phyloP scores from a whole-genome alignment of 208 protist species.

The Leishmania tropica region DNA sequence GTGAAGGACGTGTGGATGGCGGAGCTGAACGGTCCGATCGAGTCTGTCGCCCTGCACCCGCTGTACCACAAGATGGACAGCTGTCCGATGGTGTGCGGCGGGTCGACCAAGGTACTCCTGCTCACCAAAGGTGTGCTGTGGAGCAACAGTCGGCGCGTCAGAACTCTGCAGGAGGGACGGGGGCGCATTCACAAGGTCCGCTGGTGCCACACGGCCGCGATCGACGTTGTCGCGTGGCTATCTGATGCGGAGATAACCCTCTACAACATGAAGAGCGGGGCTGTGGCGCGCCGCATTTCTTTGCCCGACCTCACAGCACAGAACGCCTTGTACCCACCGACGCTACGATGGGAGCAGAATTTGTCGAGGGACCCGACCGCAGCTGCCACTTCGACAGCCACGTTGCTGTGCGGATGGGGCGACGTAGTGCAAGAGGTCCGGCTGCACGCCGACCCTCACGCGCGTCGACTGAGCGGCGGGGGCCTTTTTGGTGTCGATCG shows the following conservation, averaged over 20 bases:
- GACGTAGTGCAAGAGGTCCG: constrained; percentile 64
- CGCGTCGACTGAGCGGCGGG: background rate
- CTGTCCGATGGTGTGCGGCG: constrained; percentile 43
- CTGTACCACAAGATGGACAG: constrained; percentile 50
- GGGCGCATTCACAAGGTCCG: constrained; percentile 57
- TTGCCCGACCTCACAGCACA: constrained; percentile 20
- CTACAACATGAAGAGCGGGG: constrained; percentile 47
- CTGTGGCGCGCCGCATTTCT: constrained; percentile 30
- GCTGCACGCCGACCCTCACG: constrained; percentile 13
- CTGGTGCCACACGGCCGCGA: constrained; percentile 43
- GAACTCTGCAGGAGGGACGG: constrained; percentile 45
- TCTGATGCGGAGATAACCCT: constrained; percentile 58
- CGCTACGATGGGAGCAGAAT: constrained; percentile 58
- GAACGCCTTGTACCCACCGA: constrained; percentile 53
- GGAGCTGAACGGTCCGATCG: constrained; percentile 48
- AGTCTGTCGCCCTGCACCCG: constrained; percentile 65
- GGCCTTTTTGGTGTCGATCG: background rate
- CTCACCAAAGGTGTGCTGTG: constrained; percentile 45
- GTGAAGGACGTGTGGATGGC: constrained; percentile 42
- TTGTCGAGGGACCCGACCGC: background rate
- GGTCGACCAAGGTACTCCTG: constrained; percentile 53
- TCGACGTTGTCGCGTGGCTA: constrained; percentile 68
- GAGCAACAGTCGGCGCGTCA: constrained; percentile 53
- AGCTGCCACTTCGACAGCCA: background rate
- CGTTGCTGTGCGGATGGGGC: constrained; percentile 68